A percentile compares a stretch with the other conserved stretches of the same genome.
Evolutionary conservation across 805 yeast species (phyloP).

Genomic region (Blastobotrys muscicola): DNA sequence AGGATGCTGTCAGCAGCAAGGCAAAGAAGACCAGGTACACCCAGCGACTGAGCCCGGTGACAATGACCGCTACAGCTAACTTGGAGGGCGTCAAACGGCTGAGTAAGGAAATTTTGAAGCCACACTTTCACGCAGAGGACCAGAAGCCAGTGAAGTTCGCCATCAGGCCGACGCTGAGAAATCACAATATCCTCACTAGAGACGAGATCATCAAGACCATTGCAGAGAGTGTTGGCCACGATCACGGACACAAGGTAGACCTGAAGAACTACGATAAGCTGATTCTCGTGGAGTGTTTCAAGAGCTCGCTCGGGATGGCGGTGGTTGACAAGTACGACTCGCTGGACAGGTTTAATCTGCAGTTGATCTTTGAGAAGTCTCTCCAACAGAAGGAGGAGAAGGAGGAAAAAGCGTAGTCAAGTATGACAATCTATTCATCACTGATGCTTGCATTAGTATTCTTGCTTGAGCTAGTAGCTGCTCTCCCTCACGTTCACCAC

Average conservation of each 20-base stretch:
- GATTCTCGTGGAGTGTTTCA: constrained; percentile 79
- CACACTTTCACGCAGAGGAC: constrained; percentile 51
- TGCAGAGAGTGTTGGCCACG: constrained; percentile 63
- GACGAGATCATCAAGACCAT: constrained; percentile 64
- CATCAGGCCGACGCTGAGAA: constrained; percentile 67
- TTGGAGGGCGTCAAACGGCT: constrained; percentile 56
- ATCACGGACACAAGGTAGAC: constrained; percentile 67
- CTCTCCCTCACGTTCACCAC: neutral
- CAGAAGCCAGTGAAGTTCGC: constrained; percentile 50
- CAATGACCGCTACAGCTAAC: constrained; percentile 62
- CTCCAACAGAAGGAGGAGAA: neutral
- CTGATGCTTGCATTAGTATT: too few relatives aligned
- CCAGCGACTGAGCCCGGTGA: constrained; percentile 74
- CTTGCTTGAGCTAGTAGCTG: too few relatives aligned
- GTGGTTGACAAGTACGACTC: constrained; percentile 60
- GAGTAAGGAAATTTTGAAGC: constrained; percentile 49
- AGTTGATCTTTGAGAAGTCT: constrained; percentile 43
- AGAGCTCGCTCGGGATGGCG: constrained; percentile 79
- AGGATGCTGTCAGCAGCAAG: constrained; percentile 41
- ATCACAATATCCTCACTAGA: constrained; percentile 63
- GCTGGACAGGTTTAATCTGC: constrained; percentile 65
- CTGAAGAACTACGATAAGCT: constrained; percentile 70
- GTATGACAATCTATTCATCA: neutral
- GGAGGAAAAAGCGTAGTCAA: neutral
- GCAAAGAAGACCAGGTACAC: constrained; percentile 58